phyloP scores from a whole-genome alignment of 2,329 filamentous ascomycete genomes.

The Sarocladium kiliense region DNA sequence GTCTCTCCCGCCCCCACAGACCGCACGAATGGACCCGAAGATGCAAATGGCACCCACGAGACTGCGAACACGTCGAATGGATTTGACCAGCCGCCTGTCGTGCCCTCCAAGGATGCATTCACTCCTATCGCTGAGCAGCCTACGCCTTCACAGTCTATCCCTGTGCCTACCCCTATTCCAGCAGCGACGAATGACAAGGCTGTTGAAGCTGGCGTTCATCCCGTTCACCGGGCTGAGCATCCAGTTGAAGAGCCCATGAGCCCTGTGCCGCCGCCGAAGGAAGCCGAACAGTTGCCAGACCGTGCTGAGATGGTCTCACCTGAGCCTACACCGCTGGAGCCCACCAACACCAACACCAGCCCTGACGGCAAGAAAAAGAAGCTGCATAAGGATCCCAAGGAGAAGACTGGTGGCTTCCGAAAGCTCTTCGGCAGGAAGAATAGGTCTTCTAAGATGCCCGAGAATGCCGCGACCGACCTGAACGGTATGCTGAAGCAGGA shows the following conservation, averaged over 20 bases:
- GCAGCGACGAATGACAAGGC: slow-evolving; percentile 8
- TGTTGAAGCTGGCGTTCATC: slow-evolving; percentile 1
- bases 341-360: neutral
- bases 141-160: slow-evolving; percentile 12
- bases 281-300: slow-evolving; percentile 4
- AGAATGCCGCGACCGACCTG: slow-evolving; percentile 46
- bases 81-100: slow-evolving; percentile 29
- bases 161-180: slow-evolving; percentile 9
- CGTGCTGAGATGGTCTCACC: slow-evolving; percentile 23
- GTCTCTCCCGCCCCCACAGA: slow-evolving; percentile 30
- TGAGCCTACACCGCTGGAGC: slow-evolving; percentile 18
- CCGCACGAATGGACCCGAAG: slow-evolving; percentile 21
- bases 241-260: neutral
- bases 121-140: slow-evolving; percentile 17
- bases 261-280: slow-evolving; percentile 20
- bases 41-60: slow-evolving; percentile 10
- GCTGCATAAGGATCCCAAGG: slow-evolving; percentile 48
- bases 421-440: slow-evolving; percentile 65
- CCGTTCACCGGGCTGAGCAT: neutral
- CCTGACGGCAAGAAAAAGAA: slow-evolving; percentile 30
- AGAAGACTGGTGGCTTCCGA: slow-evolving; percentile 48
- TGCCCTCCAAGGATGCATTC: slow-evolving; percentile 36
- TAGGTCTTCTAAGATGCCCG: slow-evolving; percentile 49
- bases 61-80: slow-evolving; percentile 11
- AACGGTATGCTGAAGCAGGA: slow-evolving; percentile 45